Percentiles rank a stretch among this genome's conserved stretches.
phyloP scores from a whole-genome alignment of 2,329 filamentous ascomycete genomes.

The Exophiala sideris region DNA sequence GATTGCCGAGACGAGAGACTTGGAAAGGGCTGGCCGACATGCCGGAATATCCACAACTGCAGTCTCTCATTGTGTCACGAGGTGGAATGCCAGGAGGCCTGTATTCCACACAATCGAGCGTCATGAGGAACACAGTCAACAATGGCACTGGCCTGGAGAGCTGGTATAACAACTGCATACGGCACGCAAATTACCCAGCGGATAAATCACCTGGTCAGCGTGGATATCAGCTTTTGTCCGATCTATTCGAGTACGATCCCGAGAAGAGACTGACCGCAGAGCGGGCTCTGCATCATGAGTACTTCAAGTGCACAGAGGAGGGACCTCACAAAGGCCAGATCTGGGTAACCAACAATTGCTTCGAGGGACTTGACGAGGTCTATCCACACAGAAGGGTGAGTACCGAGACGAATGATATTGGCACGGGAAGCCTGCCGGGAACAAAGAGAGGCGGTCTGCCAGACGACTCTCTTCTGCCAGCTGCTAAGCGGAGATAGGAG shows the following conservation, averaged over 20 bases:
- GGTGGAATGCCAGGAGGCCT: constrained; percentile 34
- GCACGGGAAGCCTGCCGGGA: constrained; percentile 82
- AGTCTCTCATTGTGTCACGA: constrained; percentile 45
- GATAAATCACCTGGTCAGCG: constrained; percentile 64
- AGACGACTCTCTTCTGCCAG: constrained; percentile 57
- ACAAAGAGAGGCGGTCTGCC: constrained; percentile 84
- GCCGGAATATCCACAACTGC: constrained; percentile 78
- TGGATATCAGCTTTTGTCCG: constrained; percentile 76
- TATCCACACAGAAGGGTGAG: constrained; percentile 89
- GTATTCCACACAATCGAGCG: constrained; percentile 36
- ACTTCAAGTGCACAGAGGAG: constrained; percentile 66
- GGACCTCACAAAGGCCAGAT: constrained; percentile 28
- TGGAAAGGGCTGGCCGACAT: constrained; percentile 84
- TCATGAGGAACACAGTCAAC: constrained; percentile 40
- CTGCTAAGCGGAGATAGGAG: constrained; percentile 26
- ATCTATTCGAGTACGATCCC: constrained; percentile 88
- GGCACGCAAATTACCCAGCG: constrained; percentile 52
- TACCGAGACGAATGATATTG: constrained; percentile 92
- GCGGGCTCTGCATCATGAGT: constrained; percentile 83
- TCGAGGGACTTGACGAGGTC: constrained; percentile 81
- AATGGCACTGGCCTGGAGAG: constrained; percentile 65
- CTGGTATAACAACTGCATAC: constrained; percentile 72
- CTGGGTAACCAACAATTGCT: constrained; percentile 73
- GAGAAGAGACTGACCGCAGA: constrained; percentile 82
- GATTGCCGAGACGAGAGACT: constrained; percentile 78